Percentiles rank a stretch among this genome's conserved stretches.
These are phyloP conservation scores for Rhodotorula toruloides DNA, from an alignment of 768 basidiomycete species.

Conservation along the genomic window DNA sequence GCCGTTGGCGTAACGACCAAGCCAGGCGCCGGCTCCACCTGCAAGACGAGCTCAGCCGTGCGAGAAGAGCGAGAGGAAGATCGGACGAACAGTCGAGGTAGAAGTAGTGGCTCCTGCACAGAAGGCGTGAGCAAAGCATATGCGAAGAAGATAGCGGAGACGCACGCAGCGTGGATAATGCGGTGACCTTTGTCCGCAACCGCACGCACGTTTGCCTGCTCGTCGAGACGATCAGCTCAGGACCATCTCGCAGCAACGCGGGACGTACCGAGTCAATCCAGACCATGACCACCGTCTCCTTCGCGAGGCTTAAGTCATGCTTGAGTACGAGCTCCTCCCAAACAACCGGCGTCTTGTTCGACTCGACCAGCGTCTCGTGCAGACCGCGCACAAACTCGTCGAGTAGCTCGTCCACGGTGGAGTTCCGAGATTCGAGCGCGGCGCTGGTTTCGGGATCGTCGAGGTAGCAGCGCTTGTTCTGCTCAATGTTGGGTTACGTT, in stretches of 20 bases:
- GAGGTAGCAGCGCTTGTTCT: conserved; percentile 32
- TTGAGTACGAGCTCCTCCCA: conserved; percentile 75
- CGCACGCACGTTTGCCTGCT: conserved; percentile 52
- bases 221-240: neutral
- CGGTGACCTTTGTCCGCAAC: conserved; percentile 61
- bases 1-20: neutral
- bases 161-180: conserved; percentile 59
- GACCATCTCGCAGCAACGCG: neutral
- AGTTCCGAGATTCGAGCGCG: conserved; percentile 53
- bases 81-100: conserved; percentile 57
- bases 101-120: conserved; percentile 59
- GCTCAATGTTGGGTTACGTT: neutral
- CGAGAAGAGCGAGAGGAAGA: neutral
- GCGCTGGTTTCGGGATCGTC: conserved; percentile 60
- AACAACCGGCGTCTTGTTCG: conserved; percentile 71
- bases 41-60: neutral
- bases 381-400: conserved; percentile 59
- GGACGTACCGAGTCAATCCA: conserved; percentile 36
- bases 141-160: fast-evolving
- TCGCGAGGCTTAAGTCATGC: conserved; percentile 54
- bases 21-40: neutral
- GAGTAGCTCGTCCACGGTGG: conserved; percentile 62
- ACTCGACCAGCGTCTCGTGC: conserved; percentile 55
- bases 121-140: neutral
- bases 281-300: conserved; percentile 59